Evolutionary conservation across 2,329 filamentous ascomycete species (phyloP), one percentile per base, ranked within the genome.

Genomic region (Ceratocystis smalleyi): DNA sequence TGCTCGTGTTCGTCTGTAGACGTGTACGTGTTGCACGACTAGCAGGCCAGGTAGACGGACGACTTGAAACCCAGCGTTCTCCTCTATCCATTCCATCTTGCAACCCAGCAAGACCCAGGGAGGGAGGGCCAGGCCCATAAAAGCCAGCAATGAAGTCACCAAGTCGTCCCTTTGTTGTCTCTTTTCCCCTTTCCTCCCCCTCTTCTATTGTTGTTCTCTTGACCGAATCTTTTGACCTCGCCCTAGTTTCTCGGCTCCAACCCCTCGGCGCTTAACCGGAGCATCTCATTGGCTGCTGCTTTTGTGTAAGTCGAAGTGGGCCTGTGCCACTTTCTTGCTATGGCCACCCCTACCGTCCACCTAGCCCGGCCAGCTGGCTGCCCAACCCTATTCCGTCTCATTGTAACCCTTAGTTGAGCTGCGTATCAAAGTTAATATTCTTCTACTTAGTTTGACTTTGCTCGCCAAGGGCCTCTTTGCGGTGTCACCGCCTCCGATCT

Each of bases 251-350:
- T 61, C 43, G 59, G 59, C 59, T 45, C 59, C 54, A 61, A 19
- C n/a, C 40, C 40, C 40, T 43, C 59, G 30, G 59, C 59, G 59
- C 40, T 47, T 61, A 61, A 22, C 12, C 1, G 22, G 7, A 22
- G 3, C 17, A 43, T 61, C 2, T 61, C 19, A 61, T 61, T 61
- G 40, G 59, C 43, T 61, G 22, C 30, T n/a, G 43, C 8, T 19
- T 24, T 49, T 40, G 59, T 61, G 59, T 61, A 61, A 61, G 59
- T 61, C 45, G n/a, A 47, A 45, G 59, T 47, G 59, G 59, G 43
- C 2, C 59, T 47, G 17, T n/a, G 24, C 54, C 54, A 57, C 54
- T 32, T 57, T 30, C 49, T 8, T 3, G 2, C 5, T 61, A 12
- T 43, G 8, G 12, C 3, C 12, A 15, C 43, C 59, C 59, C 59